These are phyloP conservation scores for Durio zibethinus DNA, from an alignment of 345 rosid species.

Conservation along the genomic window DNA sequence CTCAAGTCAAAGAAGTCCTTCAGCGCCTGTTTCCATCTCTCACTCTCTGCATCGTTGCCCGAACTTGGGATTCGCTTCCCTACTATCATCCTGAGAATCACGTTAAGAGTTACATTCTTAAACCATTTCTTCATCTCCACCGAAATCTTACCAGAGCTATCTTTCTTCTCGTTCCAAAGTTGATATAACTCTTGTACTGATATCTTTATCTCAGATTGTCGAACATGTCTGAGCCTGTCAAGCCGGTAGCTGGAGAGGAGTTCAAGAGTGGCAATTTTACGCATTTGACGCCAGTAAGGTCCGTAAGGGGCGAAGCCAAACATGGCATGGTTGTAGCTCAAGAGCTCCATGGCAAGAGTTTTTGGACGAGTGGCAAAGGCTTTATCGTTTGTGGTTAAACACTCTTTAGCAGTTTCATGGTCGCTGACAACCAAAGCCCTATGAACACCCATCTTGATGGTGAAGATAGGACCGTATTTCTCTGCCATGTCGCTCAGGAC, in stretches of 20 bases:
- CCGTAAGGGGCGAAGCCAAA: conserved; percentile 62
- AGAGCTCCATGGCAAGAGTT: conserved; percentile 41
- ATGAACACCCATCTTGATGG: conserved; percentile 29
- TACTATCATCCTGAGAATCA: conserved; percentile 42
- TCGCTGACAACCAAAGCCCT: conserved; percentile 27
- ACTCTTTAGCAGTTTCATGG: conserved; percentile 46
- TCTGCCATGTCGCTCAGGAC: conserved; percentile 26
- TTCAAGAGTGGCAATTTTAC: conserved; percentile 54
- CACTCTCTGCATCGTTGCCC: conserved; percentile 19
- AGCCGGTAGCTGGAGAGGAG: conserved; percentile 56
- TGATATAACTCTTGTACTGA: conserved; percentile 32
- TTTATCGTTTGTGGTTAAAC: conserved; percentile 57
- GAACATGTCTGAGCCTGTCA: conserved; percentile 43
- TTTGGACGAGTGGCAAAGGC: conserved; percentile 57
- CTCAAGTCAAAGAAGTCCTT: conserved; percentile 37
- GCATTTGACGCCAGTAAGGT: conserved; percentile 57
- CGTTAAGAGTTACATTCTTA: conserved; percentile 36
- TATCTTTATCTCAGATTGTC: not conserved
- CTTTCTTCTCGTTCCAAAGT: conserved; percentile 24
- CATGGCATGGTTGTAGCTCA: conserved; percentile 60
- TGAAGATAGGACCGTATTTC: conserved; percentile 36
- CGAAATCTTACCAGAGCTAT: conserved; percentile 18
- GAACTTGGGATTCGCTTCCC: conserved; percentile 35
- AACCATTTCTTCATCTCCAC: conserved; percentile 46
- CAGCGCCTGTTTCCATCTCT: conserved; percentile 33